phyloP scores from a whole-genome alignment of 148 eudicot genomes.

The Rhododendron vialii region DNA sequence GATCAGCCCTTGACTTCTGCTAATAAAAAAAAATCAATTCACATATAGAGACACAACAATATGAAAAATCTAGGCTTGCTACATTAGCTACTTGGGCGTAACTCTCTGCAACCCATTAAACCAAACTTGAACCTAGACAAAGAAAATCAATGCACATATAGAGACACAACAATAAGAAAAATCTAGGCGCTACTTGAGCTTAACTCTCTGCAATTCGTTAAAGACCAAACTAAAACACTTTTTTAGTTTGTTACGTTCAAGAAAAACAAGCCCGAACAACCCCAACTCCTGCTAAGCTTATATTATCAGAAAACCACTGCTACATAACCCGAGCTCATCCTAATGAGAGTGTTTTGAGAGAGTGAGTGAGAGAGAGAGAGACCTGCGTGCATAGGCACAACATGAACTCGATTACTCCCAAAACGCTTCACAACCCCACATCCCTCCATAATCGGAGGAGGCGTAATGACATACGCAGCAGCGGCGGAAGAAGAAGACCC shows the following conservation, averaged over 20 bases:
- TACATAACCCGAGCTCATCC: not conserved
- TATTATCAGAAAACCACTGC: not conserved
- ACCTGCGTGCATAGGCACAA: conserved; percentile 89
- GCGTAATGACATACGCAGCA: conserved; percentile 49
- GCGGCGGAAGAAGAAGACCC: conserved; percentile 20
- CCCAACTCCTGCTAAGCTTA: not conserved
- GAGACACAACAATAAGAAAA: not conserved
- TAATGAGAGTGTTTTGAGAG: not conserved
- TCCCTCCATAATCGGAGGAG: conserved; percentile 64
- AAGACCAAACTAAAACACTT: not conserved
- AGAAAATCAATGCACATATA: not conserved
- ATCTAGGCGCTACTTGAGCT: not conserved
- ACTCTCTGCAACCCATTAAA: not conserved
- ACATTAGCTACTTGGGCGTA: not conserved
- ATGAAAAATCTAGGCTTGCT: not conserved
- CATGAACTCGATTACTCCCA: conserved; percentile 51
- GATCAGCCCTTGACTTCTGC: no score
- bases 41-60: not conserved
- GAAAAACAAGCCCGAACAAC: not conserved
- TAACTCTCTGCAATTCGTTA: not conserved
- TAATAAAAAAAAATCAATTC: not conserved
- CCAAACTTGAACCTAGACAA: not conserved
- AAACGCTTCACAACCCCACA: conserved; percentile 61
- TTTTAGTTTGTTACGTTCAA: not conserved
- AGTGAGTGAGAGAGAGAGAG: not conserved